Percentiles rank a stretch among this genome's conserved stretches.
These are phyloP conservation scores for Boletus smithii DNA, from an alignment of 1,284 basidiomycete genomes.

Conservation along the genomic window DNA sequence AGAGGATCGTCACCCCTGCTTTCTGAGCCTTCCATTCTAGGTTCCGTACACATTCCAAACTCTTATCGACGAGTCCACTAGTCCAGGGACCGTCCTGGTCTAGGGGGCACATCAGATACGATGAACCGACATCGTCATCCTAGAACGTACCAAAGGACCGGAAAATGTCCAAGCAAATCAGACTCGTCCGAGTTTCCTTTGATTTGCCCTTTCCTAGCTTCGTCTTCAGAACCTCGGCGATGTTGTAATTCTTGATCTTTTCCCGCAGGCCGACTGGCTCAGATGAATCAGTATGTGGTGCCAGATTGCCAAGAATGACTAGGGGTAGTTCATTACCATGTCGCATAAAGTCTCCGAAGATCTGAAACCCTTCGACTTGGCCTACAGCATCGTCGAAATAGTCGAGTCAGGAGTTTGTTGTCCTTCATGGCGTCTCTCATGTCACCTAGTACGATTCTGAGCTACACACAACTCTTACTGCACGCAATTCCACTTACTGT, in stretches of 20 bases:
- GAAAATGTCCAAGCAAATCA: slow-evolving; percentile 27
- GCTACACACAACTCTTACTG: too few species aligned
- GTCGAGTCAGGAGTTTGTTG: slow-evolving; percentile 11
- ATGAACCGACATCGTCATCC: neutral
- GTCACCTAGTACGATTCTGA: slow-evolving; percentile 11
- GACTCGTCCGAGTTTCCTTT: slow-evolving; percentile 22
- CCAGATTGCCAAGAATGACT: too few species aligned
- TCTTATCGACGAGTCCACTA: slow-evolving; percentile 10
- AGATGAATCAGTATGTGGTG: slow-evolving; percentile 1
- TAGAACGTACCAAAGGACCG: slow-evolving; percentile 13
- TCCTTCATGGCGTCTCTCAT: slow-evolving; percentile 14
- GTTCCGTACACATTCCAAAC: slow-evolving; percentile 10
- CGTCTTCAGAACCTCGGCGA: slow-evolving; percentile 15
- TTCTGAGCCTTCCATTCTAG: slow-evolving; percentile 25
- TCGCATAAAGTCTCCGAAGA: slow-evolving; percentile 25
- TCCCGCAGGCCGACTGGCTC: slow-evolving; percentile 17
- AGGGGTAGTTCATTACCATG: slow-evolving; percentile 10
- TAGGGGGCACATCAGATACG: slow-evolving; percentile 1
- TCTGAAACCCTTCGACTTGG: slow-evolving; percentile 28
- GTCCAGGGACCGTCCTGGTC: slow-evolving; percentile 9
- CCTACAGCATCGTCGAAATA: slow-evolving; percentile 31
- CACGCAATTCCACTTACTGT: slow-evolving; percentile 6
- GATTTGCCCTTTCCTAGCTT: slow-evolving; percentile 17
- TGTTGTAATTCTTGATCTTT: slow-evolving; percentile 11
- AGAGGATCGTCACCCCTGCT: slow-evolving; percentile 24